Conservation (phyloP, 2,329 filamentous ascomycete species). For the Periconia sp. region DNA sequence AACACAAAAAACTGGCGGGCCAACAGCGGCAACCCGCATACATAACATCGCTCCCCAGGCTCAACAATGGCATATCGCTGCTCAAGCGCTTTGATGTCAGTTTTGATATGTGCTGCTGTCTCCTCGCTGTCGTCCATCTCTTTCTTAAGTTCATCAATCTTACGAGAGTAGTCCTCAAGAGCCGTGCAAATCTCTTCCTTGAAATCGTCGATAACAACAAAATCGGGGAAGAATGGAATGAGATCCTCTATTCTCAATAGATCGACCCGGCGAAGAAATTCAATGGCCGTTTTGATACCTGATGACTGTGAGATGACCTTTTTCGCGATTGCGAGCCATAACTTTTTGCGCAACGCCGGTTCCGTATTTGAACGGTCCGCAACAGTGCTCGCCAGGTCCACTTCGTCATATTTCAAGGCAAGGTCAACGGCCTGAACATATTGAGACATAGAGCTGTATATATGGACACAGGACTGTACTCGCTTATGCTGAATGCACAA, state of each 20-base stretch:
- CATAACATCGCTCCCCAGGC: conserved; percentile 91
- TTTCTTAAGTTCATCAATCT: conserved; percentile 82
- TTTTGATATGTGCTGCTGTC: conserved; percentile 87
- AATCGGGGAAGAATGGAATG: conserved; percentile 98
- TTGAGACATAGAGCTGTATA: conserved; percentile 95
- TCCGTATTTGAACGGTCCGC: conserved; percentile 83
- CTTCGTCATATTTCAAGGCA: conserved; percentile 83
- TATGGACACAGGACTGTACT: conserved; percentile 92
- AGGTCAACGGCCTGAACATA: conserved; percentile 92
- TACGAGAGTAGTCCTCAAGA: conserved; percentile 87
- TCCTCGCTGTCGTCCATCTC: conserved; percentile 95
- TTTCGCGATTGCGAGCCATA: conserved; percentile 93
- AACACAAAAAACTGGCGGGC: conserved; percentile 97
- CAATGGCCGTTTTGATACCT: conserved; percentile 84
- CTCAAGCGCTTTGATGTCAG: conserved; percentile 83
- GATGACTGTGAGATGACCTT: conserved; percentile 86
- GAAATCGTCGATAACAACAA: conserved; percentile 98
- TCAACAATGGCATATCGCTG: conserved; percentile 94
- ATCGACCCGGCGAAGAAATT: conserved; percentile 89
- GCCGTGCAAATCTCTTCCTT: conserved; percentile 96
- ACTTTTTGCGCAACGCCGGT: conserved; percentile 79
- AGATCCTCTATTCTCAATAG: conserved; percentile 92
- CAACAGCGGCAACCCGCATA: conserved; percentile 81
- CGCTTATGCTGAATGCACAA: conserved; percentile 93
- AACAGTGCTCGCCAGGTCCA: conserved; percentile 86